Evolutionary conservation across 2,329 filamentous ascomycete species (phyloP), one percentile per base, ranked within the genome.

Genomic region (Coniosporium tulheliwenetii): DNA sequence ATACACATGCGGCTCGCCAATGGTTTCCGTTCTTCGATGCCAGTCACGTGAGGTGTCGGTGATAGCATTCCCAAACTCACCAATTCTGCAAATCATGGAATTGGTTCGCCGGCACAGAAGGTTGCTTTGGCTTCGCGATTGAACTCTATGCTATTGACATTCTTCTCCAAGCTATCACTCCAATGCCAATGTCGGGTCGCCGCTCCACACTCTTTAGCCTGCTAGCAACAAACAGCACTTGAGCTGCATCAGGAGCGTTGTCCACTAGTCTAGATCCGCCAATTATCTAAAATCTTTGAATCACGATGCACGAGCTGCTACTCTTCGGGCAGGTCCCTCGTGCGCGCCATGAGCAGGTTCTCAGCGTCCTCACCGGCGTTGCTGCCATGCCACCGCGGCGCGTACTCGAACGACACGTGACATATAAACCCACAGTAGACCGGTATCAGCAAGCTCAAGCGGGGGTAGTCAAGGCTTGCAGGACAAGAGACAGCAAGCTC

Each of bases 331-430:
- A 73, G 51, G 65, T 79, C 42, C 66, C 73, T 8, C 55, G 59
- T 30, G 57, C 66, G 33, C 71, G 75, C 50, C 73, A 77, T 61
- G 62, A 71, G 52, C 73, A 75, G 55, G 64, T 77, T 13, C 61
- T 78, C 41, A 70, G 74, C 51, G 72, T 79, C 49, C 63, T 80
- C 37, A 69, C 74, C 33, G 76, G 75, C 40, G 58, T 77, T 41
- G 69, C 74, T 39, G 72, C 70, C 49, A 74, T 75, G 66, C 75
- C 77, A 52, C 75, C 76, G 33, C 63, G 65, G 49, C 61, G 63
- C 43, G 56, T 67, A 39, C 52, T 69, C 39, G 70, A 77, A 54
- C 68, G 74, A 43, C 67, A 69, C 52, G 57, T 77, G 47, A 55
- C 79, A 50, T 79, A 75, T 64, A 71, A 69, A 48, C 71, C 73